These are phyloP conservation scores for Colletotrichum godetiae DNA, from an alignment of 2,329 filamentous ascomycete genomes.

Conservation along the genomic window DNA sequence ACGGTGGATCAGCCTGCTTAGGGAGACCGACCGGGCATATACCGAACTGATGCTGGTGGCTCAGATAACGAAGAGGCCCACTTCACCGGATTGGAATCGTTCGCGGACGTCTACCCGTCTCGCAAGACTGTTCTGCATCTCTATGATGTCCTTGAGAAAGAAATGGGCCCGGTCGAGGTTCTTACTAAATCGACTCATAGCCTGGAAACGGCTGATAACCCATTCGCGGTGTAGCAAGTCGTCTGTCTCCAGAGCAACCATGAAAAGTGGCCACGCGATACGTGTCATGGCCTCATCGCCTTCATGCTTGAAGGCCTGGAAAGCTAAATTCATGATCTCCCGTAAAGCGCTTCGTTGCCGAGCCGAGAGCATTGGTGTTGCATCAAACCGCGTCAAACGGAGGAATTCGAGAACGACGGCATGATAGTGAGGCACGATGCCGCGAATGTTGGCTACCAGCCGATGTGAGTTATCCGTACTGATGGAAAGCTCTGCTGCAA, in stretches of 20 bases:
- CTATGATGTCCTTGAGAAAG: constrained; percentile 41
- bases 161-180: constrained; percentile 45
- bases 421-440: constrained; percentile 48
- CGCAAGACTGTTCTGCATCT: constrained; percentile 35
- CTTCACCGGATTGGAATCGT: constrained; percentile 28
- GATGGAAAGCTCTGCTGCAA: constrained; percentile 40
- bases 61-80: constrained; percentile 39
- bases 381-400: constrained; percentile 36
- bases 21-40: background rate
- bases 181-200: constrained; percentile 44
- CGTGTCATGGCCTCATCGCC: constrained; percentile 46
- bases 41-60: background rate
- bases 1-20: background rate
- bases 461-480: constrained; percentile 42
- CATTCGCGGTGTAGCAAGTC: constrained; percentile 47
- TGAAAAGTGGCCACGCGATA: constrained; percentile 48
- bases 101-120: constrained; percentile 37
- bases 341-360: constrained; percentile 27
- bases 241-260: constrained; percentile 49
- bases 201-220: constrained; percentile 45
- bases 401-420: constrained; percentile 46
- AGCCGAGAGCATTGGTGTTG: constrained; percentile 26
- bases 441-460: constrained; percentile 47
- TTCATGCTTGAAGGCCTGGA: constrained; percentile 46
- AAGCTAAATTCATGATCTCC: constrained; percentile 46